Base-by-base conservation (phyloP, 2,329 filamentous ascomycete genomes). In the Didymella arachidicola region DNA sequence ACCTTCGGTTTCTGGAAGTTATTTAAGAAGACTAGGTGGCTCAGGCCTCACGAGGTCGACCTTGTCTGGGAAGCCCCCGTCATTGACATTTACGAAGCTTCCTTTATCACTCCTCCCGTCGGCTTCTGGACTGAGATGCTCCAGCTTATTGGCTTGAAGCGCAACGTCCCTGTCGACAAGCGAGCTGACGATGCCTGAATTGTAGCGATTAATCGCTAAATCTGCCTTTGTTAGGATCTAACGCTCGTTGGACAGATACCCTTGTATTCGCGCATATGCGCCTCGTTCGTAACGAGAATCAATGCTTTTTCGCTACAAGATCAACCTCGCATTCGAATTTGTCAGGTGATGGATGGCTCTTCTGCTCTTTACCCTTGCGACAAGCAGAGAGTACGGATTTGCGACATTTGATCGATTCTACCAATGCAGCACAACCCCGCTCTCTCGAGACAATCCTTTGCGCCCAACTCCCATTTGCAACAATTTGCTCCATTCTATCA, bases 1-100 rank as follows among this genome's bases (percentile, higher is more conserved):
- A 75, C 86, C 27, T 89, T 83, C 70, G 51, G 82, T 19, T 79
- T 80, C 66, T 91, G 87, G 86, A 91, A 91, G 77, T 7, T 90
- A 1, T 19, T 86, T 71, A 86, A 87, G 78, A 79, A 79, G 56
- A 90, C 87, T 1, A 81, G 80, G 59, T 69, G 63, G 58, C 78
- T 84, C 50, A 78, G 87, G 18, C 76, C 76, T 2, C 70, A 79
- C 5, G 83, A 89, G 68, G 77, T 80, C 22, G 79, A 81, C 59
- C 66, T 81, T 44, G 77, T 79, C 32, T 78, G 72, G 66, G 79
- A 80, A 10, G 72, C 78, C 30, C 75, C 79, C 29, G 65, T 73
- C 25, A 75, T 78, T 51, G 76, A 78, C 57, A 72, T 72, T 6
- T 77, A 77, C 53, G 75, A 77, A 62, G 69, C 74, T 1, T 70